phyloP scores from a whole-genome alignment of 352 stramenopile genomes.

The Discostella stelligera region DNA sequence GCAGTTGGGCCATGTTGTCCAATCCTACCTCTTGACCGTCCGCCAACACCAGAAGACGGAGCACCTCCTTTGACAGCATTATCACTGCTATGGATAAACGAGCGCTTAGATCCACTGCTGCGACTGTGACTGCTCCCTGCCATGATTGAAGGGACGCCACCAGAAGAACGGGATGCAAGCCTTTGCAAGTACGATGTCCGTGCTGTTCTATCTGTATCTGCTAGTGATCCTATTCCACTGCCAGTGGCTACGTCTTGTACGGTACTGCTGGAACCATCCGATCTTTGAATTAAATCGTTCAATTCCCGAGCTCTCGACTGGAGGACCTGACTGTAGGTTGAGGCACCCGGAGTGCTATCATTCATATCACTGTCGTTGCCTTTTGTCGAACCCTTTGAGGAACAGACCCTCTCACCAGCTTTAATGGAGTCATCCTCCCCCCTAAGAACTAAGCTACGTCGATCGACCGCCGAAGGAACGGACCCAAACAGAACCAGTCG shows the following conservation, averaged over 20 bases:
- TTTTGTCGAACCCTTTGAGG: not conserved
- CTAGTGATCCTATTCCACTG: not conserved
- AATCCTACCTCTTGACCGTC: slow-evolving; percentile 1
- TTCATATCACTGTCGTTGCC: too few relatives aligned
- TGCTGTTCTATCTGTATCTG: slow-evolving; percentile 11
- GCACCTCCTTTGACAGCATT: not conserved
- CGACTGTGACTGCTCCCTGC: not conserved
- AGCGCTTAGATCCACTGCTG: not conserved
- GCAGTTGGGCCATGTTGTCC: not conserved
- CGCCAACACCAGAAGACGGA: slow-evolving; percentile 1
- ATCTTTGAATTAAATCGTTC: slow-evolving; percentile 1
- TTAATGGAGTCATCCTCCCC: not conserved
- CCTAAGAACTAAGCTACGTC: not conserved
- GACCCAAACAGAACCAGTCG: slow-evolving; percentile 47
- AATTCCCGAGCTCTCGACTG: not conserved
- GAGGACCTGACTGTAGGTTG: not conserved
- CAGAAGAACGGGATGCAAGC: slow-evolving; percentile 15
- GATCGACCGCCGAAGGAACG: slow-evolving; percentile 39
- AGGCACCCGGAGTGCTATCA: not conserved
- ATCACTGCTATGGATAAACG: not conserved
- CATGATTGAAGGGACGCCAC: not conserved
- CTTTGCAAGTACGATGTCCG: slow-evolving; percentile 4
- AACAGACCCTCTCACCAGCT: not conserved
- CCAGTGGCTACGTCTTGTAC: too few relatives aligned
- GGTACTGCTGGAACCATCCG: not conserved